Conservation (phyloP, 2,329 filamentous ascomycete genomes). For the Colletotrichum sp. region DNA sequence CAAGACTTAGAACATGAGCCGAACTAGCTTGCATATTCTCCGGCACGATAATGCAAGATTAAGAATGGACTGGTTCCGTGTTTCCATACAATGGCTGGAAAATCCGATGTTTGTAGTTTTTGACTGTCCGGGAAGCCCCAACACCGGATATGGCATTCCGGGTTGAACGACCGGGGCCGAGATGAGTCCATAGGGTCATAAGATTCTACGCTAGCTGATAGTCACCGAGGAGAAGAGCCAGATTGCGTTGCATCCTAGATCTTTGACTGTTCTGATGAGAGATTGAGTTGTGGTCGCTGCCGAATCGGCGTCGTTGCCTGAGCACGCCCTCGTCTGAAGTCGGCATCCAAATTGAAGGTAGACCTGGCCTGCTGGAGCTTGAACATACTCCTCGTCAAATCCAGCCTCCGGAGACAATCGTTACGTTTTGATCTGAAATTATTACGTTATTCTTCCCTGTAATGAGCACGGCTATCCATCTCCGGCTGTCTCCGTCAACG, state of each 20-base stretch:
- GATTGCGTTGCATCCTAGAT: background rate
- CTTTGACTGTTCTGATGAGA: background rate
- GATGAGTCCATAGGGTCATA: background rate
- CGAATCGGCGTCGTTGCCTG: background rate
- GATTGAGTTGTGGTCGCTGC: background rate
- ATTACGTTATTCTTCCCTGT: rapidly evolving
- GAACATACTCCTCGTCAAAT: background rate
- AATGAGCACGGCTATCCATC: background rate
- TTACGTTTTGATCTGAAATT: rapidly evolving
- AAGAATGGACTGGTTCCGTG: background rate
- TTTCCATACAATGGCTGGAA: background rate
- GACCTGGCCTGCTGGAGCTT: background rate
- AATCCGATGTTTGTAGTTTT: background rate
- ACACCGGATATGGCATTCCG: background rate
- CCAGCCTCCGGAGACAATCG: rapidly evolving
- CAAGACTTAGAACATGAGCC: background rate
- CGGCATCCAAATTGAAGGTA: background rate
- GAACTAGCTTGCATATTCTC: background rate
- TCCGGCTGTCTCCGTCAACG: background rate
- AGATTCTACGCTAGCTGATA: background rate
- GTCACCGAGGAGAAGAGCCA: background rate
- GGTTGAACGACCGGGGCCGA: background rate
- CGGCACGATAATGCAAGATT: background rate
- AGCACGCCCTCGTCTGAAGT: background rate
- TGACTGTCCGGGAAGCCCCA: background rate